Percentiles rank a stretch among this genome's conserved stretches.
Evolutionary conservation across 257 asterid species (phyloP).

Genomic region (Solanum boliviense): DNA sequence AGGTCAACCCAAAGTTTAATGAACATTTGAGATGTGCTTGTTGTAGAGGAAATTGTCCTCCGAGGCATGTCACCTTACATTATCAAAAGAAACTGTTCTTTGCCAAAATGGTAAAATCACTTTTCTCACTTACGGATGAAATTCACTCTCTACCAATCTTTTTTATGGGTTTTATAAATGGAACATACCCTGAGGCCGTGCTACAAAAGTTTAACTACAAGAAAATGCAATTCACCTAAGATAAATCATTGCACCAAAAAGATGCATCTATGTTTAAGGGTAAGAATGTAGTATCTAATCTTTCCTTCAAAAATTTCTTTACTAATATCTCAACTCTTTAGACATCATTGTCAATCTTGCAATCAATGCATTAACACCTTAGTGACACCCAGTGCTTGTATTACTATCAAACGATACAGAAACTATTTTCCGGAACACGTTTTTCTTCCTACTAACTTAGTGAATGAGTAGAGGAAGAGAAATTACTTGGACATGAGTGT

Average conservation of each 20-base stretch:
- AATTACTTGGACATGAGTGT: constrained; percentile 62
- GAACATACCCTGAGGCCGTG: not conserved
- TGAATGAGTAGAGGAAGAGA: not conserved
- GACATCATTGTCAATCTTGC: not conserved
- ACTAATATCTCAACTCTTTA: not conserved
- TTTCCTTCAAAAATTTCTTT: not conserved
- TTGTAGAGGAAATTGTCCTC: not conserved
- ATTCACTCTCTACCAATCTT: not conserved
- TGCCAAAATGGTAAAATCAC: not conserved
- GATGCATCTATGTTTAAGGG: not conserved
- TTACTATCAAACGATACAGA: too few species aligned
- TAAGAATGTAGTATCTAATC: not conserved
- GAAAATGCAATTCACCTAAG: not conserved
- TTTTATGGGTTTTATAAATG: not conserved
- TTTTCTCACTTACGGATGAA: not conserved
- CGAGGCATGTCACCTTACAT: not conserved
- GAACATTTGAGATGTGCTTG: not conserved
- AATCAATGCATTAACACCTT: too few species aligned
- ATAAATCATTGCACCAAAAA: not conserved
- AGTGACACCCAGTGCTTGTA: not conserved
- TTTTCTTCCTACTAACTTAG: not conserved
- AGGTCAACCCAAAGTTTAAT: not conserved
- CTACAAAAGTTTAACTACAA: not conserved
- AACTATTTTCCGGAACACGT: not conserved
- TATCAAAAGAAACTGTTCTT: not conserved